These are phyloP conservation scores for Macrotyloma uniflorum DNA, from an alignment of 306 rosid species.

Conservation along the genomic window DNA sequence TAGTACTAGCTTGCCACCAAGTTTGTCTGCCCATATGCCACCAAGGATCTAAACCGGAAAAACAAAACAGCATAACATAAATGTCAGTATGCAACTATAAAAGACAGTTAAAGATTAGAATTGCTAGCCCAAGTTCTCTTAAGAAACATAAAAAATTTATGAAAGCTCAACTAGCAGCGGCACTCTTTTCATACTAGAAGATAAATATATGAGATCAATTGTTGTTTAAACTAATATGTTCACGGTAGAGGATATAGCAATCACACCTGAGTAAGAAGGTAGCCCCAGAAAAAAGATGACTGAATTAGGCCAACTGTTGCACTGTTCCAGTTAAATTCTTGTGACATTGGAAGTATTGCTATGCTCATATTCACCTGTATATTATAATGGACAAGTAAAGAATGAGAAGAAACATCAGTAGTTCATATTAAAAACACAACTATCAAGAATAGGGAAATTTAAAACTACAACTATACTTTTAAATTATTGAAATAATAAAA, in stretches of 20 bases:
- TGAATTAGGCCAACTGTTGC: slow-evolving; percentile 96
- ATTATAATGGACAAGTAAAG: slow-evolving; percentile 15
- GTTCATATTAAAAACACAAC: not conserved
- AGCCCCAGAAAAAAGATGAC: slow-evolving; percentile 97
- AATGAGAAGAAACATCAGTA: slow-evolving; percentile 26
- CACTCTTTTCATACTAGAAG: slow-evolving; percentile 21
- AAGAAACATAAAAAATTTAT: slow-evolving; percentile 2
- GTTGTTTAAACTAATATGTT: slow-evolving; percentile 2
- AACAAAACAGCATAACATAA: not conserved
- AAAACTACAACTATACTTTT: slow-evolving; percentile 1
- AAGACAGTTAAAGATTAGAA: slow-evolving; percentile 4
- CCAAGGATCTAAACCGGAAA: slow-evolving; percentile 70
- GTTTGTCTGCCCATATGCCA: slow-evolving; percentile 98
- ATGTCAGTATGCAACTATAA: slow-evolving; percentile 35
- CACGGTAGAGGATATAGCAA: not conserved
- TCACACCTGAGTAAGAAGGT: slow-evolving; percentile 92
- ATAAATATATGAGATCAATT: slow-evolving; percentile 5
- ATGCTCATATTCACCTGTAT: slow-evolving; percentile 94
- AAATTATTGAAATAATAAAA: not conserved
- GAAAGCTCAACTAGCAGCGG: slow-evolving; percentile 10
- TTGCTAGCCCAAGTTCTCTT: slow-evolving; percentile 10
- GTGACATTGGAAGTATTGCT: slow-evolving; percentile 95
- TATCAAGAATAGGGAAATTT: not conserved
- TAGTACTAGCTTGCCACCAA: slow-evolving; percentile 91
- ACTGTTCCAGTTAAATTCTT: slow-evolving; percentile 91